phyloP scores from a whole-genome alignment of 768 basidiomycete genomes.

The Crucibulum laeve region DNA sequence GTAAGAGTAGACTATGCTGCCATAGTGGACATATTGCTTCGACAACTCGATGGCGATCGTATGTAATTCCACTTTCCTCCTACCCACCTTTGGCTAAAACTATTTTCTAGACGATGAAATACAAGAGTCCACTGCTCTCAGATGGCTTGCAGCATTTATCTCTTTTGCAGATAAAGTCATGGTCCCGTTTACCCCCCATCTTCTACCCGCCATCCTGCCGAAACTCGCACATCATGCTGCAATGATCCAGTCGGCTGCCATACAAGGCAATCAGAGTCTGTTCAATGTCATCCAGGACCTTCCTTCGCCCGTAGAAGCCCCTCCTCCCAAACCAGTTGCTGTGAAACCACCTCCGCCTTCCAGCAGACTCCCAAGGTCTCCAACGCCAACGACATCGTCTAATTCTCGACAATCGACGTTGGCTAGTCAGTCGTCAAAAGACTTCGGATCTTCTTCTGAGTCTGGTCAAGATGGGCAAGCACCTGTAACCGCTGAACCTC shows the following conservation, averaged over 20 bases:
- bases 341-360: conserved; percentile 16
- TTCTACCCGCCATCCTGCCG: conserved; percentile 89
- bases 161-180: conserved; percentile 87
- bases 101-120: conserved; percentile 77
- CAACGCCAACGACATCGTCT: conserved; percentile 45
- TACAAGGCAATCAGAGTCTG: conserved; percentile 81
- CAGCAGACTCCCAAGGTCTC: conserved; percentile 47
- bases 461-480: conserved; percentile 24
- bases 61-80: conserved; percentile 22
- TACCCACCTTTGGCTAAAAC: conserved; percentile 4
- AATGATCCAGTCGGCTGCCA: conserved; percentile 85
- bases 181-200: conserved; percentile 89
- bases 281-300: conserved; percentile 82
- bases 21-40: conserved; percentile 89
- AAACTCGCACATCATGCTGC: conserved; percentile 90
- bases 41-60: conserved; percentile 84
- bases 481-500: conserved; percentile 5
- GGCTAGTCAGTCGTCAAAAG: conserved; percentile 37
- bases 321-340: conserved; percentile 15
- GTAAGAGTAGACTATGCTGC: conserved; percentile 88
- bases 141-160: conserved; percentile 91
- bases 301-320: conserved; percentile 62
- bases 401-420: conserved; percentile 49
- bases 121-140: conserved; percentile 89
- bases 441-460: conserved; percentile 48